Percentiles rank a stretch among this genome's conserved stretches.
These are phyloP conservation scores for Tetramitus jugosus DNA, from an alignment of 208 protist species.

Conservation along the genomic window DNA sequence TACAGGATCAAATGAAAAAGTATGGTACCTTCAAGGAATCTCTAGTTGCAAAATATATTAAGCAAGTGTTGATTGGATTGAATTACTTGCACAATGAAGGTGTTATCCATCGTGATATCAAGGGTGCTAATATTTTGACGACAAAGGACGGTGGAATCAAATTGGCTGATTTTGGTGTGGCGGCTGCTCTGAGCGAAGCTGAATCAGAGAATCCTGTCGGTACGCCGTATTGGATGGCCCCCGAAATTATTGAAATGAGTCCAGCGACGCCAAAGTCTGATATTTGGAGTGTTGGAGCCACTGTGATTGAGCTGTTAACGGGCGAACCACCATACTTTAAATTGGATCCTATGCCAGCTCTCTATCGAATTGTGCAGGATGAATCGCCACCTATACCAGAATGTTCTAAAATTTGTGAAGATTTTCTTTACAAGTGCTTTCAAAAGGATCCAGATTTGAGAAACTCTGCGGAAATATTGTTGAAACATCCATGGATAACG, in stretches of 20 bases:
- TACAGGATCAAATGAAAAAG: conserved; percentile 62
- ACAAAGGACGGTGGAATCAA: conserved; percentile 65
- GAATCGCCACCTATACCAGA: background rate
- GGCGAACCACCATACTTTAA: conserved; percentile 82
- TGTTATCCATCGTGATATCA: conserved; percentile 74
- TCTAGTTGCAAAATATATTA: conserved; percentile 61
- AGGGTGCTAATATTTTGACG: conserved; percentile 74
- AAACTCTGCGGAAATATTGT: conserved; percentile 47
- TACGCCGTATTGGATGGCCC: conserved; percentile 70
- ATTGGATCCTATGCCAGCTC: conserved; percentile 32
- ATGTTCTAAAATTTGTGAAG: conserved; percentile 33
- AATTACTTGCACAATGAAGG: conserved; percentile 68
- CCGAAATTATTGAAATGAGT: conserved; percentile 26
- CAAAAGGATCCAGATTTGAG: conserved; percentile 54
- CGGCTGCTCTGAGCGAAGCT: conserved; percentile 47
- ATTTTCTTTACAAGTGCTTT: conserved; percentile 67
- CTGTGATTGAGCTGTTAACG: conserved; percentile 76
- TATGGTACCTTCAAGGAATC: conserved; percentile 67
- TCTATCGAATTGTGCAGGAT: conserved; percentile 11
- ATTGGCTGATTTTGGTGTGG: conserved; percentile 71
- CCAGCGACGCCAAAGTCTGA: conserved; percentile 14
- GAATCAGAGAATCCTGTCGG: conserved; percentile 51
- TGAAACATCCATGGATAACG: conserved; percentile 48
- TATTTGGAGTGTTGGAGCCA: conserved; percentile 49
- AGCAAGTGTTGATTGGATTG: conserved; percentile 66